These are phyloP conservation scores for Populus hybrid DNA, from an alignment of 441 rosid species.

Conservation along the genomic window DNA sequence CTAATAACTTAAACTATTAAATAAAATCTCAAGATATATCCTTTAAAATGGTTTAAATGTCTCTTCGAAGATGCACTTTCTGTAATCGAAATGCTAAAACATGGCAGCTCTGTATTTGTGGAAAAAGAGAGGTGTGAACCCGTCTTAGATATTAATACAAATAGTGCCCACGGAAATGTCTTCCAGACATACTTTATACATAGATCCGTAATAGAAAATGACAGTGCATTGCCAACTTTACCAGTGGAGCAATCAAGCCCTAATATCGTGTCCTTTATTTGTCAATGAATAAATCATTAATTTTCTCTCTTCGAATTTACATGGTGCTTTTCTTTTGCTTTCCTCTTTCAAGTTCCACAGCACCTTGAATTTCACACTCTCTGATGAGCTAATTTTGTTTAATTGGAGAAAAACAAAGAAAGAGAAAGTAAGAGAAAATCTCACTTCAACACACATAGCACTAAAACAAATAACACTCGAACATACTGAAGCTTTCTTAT, in stretches of 20 bases:
- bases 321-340: not conserved
- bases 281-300: not conserved
- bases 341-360: not conserved
- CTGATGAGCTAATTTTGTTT: not conserved
- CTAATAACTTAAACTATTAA: too few relatives aligned
- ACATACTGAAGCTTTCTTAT: slow-evolving; percentile 5
- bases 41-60: not conserved
- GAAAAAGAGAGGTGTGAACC: slow-evolving; percentile 7
- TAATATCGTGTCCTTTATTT: slow-evolving; percentile 25
- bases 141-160: slow-evolving; percentile 12
- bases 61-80: not conserved
- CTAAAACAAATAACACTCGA: slow-evolving; percentile 9
- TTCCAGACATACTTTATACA: slow-evolving; percentile 39
- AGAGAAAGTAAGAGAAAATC: slow-evolving; percentile 2
- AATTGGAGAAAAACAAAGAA: not conserved
- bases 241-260: slow-evolving; percentile 24
- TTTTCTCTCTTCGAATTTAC: slow-evolving; percentile 10
- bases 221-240: slow-evolving; percentile 40
- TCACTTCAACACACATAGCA: slow-evolving; percentile 14
- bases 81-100: not conserved
- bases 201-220: slow-evolving; percentile 47
- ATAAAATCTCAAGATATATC: too few relatives aligned
- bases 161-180: slow-evolving; percentile 51
- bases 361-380: slow-evolving; percentile 6
- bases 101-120: slow-evolving; percentile 22